Base-by-base conservation (phyloP, 108 stramenopile genomes). In the Fistulifera pelliculosa region DNA sequence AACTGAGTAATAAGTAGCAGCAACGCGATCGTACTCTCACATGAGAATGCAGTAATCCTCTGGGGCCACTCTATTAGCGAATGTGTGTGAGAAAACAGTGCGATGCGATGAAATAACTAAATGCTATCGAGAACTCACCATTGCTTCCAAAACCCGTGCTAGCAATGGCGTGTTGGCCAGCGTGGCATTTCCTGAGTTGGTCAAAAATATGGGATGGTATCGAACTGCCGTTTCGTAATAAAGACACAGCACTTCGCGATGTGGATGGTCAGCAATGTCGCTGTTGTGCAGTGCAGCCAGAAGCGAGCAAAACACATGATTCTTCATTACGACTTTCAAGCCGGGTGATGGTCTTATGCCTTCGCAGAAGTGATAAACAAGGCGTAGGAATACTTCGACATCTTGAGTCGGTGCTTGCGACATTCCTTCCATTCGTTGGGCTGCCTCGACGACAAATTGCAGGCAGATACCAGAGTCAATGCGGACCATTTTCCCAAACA, bases 281-380 rank as follows among this genome's bases (percentile, higher is more conserved):
- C 81, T 83, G 12, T 40, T 38, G 55, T 81, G 85, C 41, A 86
- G 38, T 0, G 77, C 76, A 7, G 68, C 48, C 12, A 86, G 47
- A 0, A 86, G 44, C 11, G 71, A 71, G 17, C 80, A 48, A 68
- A 86, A 86, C 0, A 68, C 60, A 45, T 64, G 66, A 64, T 80
- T 75, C 25, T 45, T 41, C 60, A 86, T 62, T 6, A 77, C 85
- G 6, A 73, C 57, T 51, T 77, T 81, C 52, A 74, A 53, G 24
- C 85, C 85, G 41, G 85, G 80, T 26, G 85, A 49, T 14, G 80
- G 85, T 21, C 80, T 77, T 38, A 81, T 67, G 18, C 85, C 85
- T 67, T 86, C 85, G 40, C 77, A 79, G 43, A 77, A 86, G 59
- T 86, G 80, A 59, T 70, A 77, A 2, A 86, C 69, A 18, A 86